phyloP scores from a whole-genome alignment of 2,329 filamentous ascomycete species.

The Amesomyces nigricolor region DNA sequence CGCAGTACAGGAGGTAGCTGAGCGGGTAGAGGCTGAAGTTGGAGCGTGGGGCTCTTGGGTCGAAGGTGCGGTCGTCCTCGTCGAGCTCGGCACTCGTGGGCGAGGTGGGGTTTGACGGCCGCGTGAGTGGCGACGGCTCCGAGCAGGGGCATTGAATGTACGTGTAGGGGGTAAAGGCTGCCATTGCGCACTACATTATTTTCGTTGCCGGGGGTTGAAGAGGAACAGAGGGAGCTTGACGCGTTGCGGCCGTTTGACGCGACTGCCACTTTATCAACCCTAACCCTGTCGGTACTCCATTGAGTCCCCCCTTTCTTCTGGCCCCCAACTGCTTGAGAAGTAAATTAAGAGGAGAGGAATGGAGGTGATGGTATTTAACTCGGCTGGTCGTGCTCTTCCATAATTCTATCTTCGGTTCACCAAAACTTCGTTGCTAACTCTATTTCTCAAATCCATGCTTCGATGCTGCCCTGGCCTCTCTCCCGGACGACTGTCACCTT shows the following conservation, averaged over 20 bases:
- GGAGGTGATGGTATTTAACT: too few species aligned
- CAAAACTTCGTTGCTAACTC: too few species aligned
- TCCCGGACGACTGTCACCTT: too few species aligned
- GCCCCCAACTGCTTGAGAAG: too few species aligned
- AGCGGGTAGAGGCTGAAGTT: constrained; percentile 91
- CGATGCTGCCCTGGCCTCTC: too few species aligned
- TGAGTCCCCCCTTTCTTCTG: too few species aligned
- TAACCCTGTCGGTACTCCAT: constrained; percentile 6
- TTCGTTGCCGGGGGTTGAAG: neutral
- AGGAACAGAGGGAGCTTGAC: neutral
- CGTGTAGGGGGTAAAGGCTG: constrained; percentile 53
- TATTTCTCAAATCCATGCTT: too few species aligned
- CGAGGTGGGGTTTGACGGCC: constrained; percentile 28
- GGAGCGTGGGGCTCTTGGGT: constrained; percentile 76
- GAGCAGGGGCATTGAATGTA: constrained; percentile 64
- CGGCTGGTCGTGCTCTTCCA: too few species aligned
- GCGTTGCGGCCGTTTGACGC: constrained; percentile 4
- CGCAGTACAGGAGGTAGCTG: constrained; percentile 91
- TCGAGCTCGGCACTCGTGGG: constrained; percentile 41
- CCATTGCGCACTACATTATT: constrained; percentile 35
- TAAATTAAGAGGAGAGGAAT: too few species aligned
- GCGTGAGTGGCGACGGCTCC: constrained; percentile 35
- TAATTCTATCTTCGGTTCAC: too few species aligned
- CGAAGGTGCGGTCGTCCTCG: constrained; percentile 74
- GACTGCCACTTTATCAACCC: constrained; percentile 2